Percentiles rank a stretch among this genome's conserved stretches.
Evolutionary conservation across 306 rosid genomes (phyloP).

Genomic region (Echinosophora koreensis): DNA sequence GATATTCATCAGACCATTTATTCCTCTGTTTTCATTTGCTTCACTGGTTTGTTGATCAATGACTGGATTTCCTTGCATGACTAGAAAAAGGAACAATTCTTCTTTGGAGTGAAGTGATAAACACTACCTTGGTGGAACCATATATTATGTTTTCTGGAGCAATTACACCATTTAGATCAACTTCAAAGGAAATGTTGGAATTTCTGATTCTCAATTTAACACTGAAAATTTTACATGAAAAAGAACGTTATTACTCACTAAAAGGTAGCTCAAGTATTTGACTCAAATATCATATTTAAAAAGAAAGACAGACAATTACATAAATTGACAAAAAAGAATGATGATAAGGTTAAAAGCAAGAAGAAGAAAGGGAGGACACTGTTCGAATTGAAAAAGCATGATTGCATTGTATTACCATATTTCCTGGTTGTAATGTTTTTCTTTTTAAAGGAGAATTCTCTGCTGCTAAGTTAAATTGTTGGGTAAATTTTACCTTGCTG

Average conservation of each 20-base stretch:
- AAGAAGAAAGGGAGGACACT: neutral
- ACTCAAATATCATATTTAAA: neutral
- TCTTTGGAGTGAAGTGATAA: neutral
- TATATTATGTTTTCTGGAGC: neutral
- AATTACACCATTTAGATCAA: neutral
- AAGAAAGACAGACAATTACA: neutral
- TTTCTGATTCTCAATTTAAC: neutral
- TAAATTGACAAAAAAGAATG: neutral
- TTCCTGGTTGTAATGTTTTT: neutral
- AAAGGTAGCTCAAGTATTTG: neutral
- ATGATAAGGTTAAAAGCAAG: neutral
- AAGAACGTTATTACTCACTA: neutral
- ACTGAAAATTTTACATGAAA: conserved; percentile 9
- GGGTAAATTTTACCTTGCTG: no score
- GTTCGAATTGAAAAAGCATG: neutral
- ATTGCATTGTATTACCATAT: neutral
- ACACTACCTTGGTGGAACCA: neutral
- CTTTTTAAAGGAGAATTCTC: no score
- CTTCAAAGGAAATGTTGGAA: neutral
- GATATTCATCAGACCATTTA: conserved; percentile 4
- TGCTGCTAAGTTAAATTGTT: no score
- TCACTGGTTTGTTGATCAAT: neutral
- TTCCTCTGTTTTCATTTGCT: conserved; percentile 4
- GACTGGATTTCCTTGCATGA: conserved; percentile 15
- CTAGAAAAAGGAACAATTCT: neutral